phyloP scores from a whole-genome alignment of 306 rosid species.

The Vigna unguiculata region DNA sequence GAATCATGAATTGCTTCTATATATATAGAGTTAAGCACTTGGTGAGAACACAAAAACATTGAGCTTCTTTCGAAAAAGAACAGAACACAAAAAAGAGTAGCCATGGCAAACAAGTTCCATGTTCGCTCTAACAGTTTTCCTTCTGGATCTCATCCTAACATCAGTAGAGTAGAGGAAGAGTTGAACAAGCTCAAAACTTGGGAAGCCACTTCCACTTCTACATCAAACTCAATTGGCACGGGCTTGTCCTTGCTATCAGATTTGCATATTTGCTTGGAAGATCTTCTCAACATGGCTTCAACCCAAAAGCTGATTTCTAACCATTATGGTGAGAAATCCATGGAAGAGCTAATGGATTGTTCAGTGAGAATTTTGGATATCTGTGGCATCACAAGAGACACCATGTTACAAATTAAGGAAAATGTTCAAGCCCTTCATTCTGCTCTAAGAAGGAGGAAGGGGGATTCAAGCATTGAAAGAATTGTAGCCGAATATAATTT shows the following conservation, averaged over 20 bases:
- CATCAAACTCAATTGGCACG: constrained; percentile 48
- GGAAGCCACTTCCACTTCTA: constrained; percentile 56
- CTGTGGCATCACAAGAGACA: constrained; percentile 75
- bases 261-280: constrained; percentile 60
- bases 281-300: constrained; percentile 65
- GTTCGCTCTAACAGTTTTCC: constrained; percentile 77
- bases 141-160: constrained; percentile 70
- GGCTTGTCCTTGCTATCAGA: constrained; percentile 52
- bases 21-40: constrained; percentile 31
- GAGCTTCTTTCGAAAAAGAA: not conserved
- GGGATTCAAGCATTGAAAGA: constrained; percentile 56
- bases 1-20: constrained; percentile 25
- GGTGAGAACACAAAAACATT: constrained; percentile 35
- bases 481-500: constrained; percentile 47
- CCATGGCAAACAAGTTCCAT: constrained; percentile 60
- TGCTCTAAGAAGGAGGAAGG: constrained; percentile 69
- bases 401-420: constrained; percentile 58
- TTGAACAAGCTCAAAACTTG: constrained; percentile 56
- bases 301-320: constrained; percentile 59
- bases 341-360: constrained; percentile 73
- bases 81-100: not conserved
- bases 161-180: constrained; percentile 59
- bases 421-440: constrained; percentile 64
- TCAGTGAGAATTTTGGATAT: constrained; percentile 70
- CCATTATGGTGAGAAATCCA: constrained; percentile 51